A percentile compares a stretch with the other conserved stretches of the same genome.
Conservation (phyloP, 129 eudicot genomes). For the Apium graveolens region DNA sequence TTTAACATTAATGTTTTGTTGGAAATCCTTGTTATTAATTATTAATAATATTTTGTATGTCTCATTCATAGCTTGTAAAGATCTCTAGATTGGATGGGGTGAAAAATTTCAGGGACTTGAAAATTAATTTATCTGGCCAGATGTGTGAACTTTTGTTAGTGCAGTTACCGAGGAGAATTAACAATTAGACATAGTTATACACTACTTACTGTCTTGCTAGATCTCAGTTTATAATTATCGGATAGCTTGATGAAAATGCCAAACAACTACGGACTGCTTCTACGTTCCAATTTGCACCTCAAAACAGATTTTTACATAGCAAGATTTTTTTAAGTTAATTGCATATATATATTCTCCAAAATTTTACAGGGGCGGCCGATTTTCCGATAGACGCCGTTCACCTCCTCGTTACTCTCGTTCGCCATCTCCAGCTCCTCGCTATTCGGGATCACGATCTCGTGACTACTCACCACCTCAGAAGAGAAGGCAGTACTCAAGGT, state of each 20-base stretch:
- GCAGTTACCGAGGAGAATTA: background rate
- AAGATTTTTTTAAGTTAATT: no score
- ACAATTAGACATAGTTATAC: background rate
- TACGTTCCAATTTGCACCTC: background rate
- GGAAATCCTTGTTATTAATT: background rate
- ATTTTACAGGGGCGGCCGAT: slow-evolving; percentile 39
- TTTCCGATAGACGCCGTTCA: slow-evolving; percentile 60
- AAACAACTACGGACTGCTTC: background rate
- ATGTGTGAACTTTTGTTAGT: background rate
- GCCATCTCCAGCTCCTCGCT: slow-evolving; percentile 72
- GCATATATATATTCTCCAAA: no score
- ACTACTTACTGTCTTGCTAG: background rate
- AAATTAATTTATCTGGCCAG: background rate
- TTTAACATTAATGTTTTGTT: background rate
- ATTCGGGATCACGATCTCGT: slow-evolving; percentile 66
- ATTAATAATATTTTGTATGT: background rate
- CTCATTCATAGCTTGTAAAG: background rate
- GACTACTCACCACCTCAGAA: slow-evolving; percentile 83
- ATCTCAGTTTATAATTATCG: background rate
- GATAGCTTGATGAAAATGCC: background rate
- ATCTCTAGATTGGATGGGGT: background rate
- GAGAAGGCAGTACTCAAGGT: slow-evolving; percentile 78
- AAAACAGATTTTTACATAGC: no score
- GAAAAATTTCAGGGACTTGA: background rate
- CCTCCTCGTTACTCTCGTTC: slow-evolving; percentile 73